Conservation (phyloP, 2,329 filamentous ascomycete species). For the Cladosporium sp. region DNA sequence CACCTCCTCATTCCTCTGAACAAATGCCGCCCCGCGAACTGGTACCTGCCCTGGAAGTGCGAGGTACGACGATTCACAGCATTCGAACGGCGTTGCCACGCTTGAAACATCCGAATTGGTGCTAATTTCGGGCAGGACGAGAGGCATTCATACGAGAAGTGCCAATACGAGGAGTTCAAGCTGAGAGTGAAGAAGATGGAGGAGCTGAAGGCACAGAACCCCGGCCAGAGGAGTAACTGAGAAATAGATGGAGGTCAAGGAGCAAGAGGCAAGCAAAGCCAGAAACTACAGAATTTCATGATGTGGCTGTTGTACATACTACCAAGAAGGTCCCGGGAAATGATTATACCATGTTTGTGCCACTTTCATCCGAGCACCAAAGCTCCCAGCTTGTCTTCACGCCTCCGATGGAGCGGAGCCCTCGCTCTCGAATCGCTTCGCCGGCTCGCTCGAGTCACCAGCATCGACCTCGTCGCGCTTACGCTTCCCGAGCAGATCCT, state of each 20-base stretch:
- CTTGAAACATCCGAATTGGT: not conserved
- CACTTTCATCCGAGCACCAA: not conserved
- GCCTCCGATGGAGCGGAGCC: not conserved
- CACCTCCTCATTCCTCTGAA: conserved; percentile 93
- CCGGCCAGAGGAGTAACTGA: conserved; percentile 76
- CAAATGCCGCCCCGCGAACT: conserved; percentile 84
- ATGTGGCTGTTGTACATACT: conserved; percentile 22
- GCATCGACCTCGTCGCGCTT: not conserved
- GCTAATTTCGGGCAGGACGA: conserved; percentile 59
- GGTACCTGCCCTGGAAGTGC: conserved; percentile 97
- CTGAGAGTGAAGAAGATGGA: conserved; percentile 98
- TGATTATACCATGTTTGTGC: conserved; percentile 8
- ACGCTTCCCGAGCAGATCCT: conserved; percentile 6
- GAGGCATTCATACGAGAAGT: conserved; percentile 97
- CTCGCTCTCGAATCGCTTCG: not conserved
- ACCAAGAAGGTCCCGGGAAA: conserved; percentile 10
- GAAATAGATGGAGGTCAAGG: conserved; percentile 11
- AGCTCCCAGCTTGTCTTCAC: not conserved
- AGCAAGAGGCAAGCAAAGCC: conserved; percentile 7
- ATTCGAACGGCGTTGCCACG: not conserved
- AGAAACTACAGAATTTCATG: conserved; percentile 7
- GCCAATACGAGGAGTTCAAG: conserved; percentile 99
- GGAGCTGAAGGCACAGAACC: conserved; percentile 81
- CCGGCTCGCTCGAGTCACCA: not conserved
- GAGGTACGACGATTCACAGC: conserved; percentile 53